These are phyloP conservation scores for Akanthomyces muscarius DNA, from an alignment of 2,329 filamentous ascomycete genomes.

Conservation along the genomic window DNA sequence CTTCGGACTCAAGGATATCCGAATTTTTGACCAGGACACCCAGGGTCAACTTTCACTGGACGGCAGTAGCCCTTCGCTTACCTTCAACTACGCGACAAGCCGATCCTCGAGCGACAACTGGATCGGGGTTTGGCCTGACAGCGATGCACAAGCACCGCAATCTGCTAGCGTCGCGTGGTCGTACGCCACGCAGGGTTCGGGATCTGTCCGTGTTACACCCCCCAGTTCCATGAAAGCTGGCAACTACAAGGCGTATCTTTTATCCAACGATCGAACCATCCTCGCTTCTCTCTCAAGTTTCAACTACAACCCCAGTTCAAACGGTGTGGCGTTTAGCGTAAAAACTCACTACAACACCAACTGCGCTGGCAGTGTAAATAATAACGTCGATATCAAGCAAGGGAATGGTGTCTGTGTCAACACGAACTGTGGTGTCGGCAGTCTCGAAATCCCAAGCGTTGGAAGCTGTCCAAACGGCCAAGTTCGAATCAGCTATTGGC, in stretches of 20 bases:
- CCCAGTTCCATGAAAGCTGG: conserved; percentile 3
- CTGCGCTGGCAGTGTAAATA: neutral
- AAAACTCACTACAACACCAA: conserved; percentile 2
- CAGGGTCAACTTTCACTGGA: conserved; percentile 1
- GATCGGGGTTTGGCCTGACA: conserved; percentile 3
- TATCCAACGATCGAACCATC: neutral
- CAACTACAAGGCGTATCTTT: conserved; percentile 8
- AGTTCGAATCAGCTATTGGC: conserved; percentile 14
- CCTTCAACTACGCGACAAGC: conserved; percentile 1
- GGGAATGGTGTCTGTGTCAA: conserved; percentile 11
- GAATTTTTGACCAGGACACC: neutral
- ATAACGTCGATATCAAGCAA: neutral
- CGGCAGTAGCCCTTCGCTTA: neutral
- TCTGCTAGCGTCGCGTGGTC: conserved; percentile 2
- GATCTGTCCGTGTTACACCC: neutral
- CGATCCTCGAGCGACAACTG: neutral
- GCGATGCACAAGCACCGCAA: conserved; percentile 1
- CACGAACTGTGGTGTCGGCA: conserved; percentile 7
- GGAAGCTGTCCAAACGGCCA: conserved; percentile 14
- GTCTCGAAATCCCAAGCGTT: neutral
- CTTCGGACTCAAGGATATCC: conserved; percentile 5
- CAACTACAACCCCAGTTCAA: neutral
- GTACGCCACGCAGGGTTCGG: neutral
- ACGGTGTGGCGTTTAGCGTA: neutral
- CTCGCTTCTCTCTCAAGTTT: neutral